A percentile compares a stretch with the other conserved stretches of the same genome.
These are phyloP conservation scores for Citrullus mucosospermus DNA, from an alignment of 306 rosid genomes.

Conservation along the genomic window DNA sequence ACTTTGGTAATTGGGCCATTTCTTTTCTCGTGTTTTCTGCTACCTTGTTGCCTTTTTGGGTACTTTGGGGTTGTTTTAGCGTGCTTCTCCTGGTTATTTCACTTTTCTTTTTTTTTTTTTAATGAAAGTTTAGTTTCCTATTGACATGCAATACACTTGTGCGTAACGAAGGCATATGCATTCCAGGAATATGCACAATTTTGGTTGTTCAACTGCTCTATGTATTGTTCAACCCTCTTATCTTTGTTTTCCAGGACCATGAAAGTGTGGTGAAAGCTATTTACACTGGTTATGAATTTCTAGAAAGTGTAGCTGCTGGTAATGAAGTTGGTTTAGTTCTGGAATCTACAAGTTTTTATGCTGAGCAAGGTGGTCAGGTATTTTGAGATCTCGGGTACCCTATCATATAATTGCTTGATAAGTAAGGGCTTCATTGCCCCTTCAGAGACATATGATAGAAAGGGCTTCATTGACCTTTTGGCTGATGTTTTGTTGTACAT, in stretches of 20 bases:
- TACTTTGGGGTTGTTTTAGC: neutral
- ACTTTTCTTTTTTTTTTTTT: neutral
- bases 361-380: slow-evolving; percentile 99
- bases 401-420: neutral
- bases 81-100: neutral
- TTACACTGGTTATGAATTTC: slow-evolving; percentile 66
- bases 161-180: neutral
- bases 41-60: neutral
- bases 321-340: slow-evolving; percentile 67
- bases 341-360: slow-evolving; percentile 92
- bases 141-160: neutral
- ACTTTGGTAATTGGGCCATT: neutral
- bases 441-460: neutral
- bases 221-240: slow-evolving; percentile 10
- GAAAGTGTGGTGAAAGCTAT: slow-evolving; percentile 69
- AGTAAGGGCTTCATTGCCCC: neutral
- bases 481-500: neutral
- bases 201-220: neutral
- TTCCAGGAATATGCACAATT: neutral
- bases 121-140: neutral
- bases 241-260: slow-evolving; percentile 47
- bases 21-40: neutral
- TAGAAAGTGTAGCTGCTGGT: slow-evolving; percentile 38
- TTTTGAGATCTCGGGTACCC: neutral
- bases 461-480: neutral